phyloP scores from a whole-genome alignment of 2,329 filamentous ascomycete species.

The Orbilia oligospora region DNA sequence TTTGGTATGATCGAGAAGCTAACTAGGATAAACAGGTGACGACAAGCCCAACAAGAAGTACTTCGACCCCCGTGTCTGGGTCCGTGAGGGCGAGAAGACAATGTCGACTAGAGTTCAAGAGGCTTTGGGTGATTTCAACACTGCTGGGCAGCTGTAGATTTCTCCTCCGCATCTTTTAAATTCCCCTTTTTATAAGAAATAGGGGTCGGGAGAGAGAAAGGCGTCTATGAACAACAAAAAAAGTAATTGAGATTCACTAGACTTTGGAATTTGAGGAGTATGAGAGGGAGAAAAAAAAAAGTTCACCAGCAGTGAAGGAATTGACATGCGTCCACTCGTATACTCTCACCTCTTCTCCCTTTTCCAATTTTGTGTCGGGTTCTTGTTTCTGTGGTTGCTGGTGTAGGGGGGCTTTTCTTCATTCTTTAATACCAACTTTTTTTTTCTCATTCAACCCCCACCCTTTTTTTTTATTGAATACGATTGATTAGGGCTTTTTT shows the following conservation, averaged over 20 bases:
- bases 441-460: not conserved
- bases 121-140: constrained; percentile 93
- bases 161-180: constrained; percentile 27
- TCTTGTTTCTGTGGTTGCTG: constrained; percentile 9
- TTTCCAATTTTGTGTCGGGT: not conserved
- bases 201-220: not conserved
- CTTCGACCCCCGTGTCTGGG: constrained; percentile 93
- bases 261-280: constrained; percentile 10
- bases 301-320: not conserved
- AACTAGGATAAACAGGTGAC: constrained; percentile 69
- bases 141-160: constrained; percentile 80
- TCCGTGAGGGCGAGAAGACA: constrained; percentile 96
- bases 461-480: not conserved
- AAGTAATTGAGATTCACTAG: constrained; percentile 11
- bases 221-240: not conserved
- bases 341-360: not conserved
- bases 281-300: too few species aligned
- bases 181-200: not conserved
- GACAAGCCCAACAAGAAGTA: constrained; percentile 99
- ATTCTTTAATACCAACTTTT: constrained; percentile 15
- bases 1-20: constrained; percentile 5
- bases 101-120: constrained; percentile 86
- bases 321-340: constrained; percentile 6
- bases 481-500: constrained; percentile 15
- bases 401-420: not conserved